These are phyloP conservation scores for Aechmea fasciata DNA, from an alignment of 176 grass and related monocot genomes.

Conservation along the genomic window DNA sequence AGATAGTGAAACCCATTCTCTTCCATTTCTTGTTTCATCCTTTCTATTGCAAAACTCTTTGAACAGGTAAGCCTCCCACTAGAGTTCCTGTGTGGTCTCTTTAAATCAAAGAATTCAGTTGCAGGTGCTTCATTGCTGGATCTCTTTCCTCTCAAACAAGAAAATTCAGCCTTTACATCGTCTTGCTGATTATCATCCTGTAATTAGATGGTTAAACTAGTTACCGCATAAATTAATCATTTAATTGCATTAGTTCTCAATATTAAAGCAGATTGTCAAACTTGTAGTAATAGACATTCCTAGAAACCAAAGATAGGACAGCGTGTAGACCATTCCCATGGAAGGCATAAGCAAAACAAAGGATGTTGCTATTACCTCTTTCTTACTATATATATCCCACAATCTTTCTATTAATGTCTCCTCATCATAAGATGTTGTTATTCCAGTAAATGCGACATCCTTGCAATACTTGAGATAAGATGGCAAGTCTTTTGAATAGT, in stretches of 20 bases:
- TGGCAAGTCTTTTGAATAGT: slow-evolving; percentile 54
- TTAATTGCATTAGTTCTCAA: background rate
- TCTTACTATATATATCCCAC: slow-evolving; percentile 43
- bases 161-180: slow-evolving; percentile 8
- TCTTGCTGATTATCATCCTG: slow-evolving; percentile 47
- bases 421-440: slow-evolving; percentile 43
- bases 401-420: slow-evolving; percentile 49
- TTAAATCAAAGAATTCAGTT: slow-evolving; percentile 4
- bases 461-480: slow-evolving; percentile 82
- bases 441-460: slow-evolving; percentile 62
- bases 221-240: background rate
- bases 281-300: background rate
- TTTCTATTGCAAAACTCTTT: slow-evolving; percentile 30
- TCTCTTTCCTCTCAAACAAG: slow-evolving; percentile 19
- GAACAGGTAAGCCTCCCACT: slow-evolving; percentile 2
- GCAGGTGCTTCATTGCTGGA: slow-evolving; percentile 20
- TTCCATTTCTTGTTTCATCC: slow-evolving; percentile 67
- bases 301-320: background rate
- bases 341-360: background rate
- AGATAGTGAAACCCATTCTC: slow-evolving; percentile 59
- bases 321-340: background rate
- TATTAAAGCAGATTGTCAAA: background rate
- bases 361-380: slow-evolving; percentile 37
- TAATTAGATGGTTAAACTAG: slow-evolving; percentile 7
- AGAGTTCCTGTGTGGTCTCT: background rate